Evolutionary conservation across 2,329 filamentous ascomycete species (phyloP), one percentile per base, ranked within the genome.

Genomic region (Ophiostoma novo-ulmi): DNA sequence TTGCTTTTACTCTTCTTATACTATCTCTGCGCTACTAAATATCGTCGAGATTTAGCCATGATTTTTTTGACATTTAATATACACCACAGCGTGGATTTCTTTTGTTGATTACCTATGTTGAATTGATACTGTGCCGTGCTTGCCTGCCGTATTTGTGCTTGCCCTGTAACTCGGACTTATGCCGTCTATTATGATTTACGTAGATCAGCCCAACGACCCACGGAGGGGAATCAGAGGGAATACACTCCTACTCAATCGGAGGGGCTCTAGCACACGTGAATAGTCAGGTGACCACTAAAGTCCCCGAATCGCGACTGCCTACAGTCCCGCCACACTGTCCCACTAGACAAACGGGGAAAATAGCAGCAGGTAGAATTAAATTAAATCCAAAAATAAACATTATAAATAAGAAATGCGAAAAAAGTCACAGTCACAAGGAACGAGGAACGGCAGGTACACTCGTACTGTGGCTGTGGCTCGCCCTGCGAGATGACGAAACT

Each of bases 401-500:
- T 31, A 11, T 58, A 58, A 58, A 58, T 58, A 13, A 61, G 63
- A 71, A 67, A 31, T 31, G 52, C 26, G 52, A 58, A 58, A 70
- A 70, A 68, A 67, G n/a, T 31, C 61, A 22, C 48, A 61, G 67
- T 69, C 67, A 67, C 67, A 66, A 63, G 52, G 61, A 17, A 67
- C 39, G 61, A 26, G 58, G 26, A 63, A 58, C 52, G 52, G 55
- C 41, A 38, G 67, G 35, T 52, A 36, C 61, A 63, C 44, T 31
- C 22, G 63, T 35, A 26, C 10, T 26, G 58, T 31, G 61, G 61
- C 52, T 22, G 20, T 39, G 5, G 38, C 48, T 38, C 58, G 31
- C 26, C 68, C 71, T 72, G 71, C 69, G 71, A 70, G 71, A 72
- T 72, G 71, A 72, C 71, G 71, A 70, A 68, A 69, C 41, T 7